Conservation (phyloP, 345 rosid genomes). For the Isatis tinctoria region DNA sequence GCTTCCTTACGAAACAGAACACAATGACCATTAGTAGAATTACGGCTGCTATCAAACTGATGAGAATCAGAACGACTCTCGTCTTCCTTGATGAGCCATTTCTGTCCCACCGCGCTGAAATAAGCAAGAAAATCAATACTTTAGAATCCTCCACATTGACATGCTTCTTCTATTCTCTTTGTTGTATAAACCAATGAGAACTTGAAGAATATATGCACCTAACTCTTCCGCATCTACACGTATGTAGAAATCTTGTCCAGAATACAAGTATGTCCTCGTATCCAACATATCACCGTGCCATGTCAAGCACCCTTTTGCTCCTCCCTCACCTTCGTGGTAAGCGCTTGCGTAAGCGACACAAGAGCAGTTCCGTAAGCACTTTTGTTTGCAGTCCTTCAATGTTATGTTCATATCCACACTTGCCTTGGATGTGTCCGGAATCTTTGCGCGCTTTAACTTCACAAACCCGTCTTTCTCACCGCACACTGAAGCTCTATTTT, state of each 20-base stretch:
- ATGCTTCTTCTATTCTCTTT: not conserved
- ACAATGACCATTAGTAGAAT: conserved; percentile 9
- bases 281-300: conserved; percentile 51
- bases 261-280: conserved; percentile 28
- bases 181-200: not conserved
- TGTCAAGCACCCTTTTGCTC: conserved; percentile 41
- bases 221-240: conserved; percentile 42
- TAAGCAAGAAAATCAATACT: not conserved
- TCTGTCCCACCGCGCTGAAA: conserved; percentile 30
- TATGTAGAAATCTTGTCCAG: conserved; percentile 48
- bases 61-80: conserved; percentile 22
- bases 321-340: conserved; percentile 29
- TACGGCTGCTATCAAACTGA: conserved; percentile 8
- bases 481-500: conserved; percentile 15
- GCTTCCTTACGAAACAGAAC: conserved; percentile 24
- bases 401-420: conserved; percentile 36
- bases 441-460: conserved; percentile 36
- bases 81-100: conserved; percentile 24
- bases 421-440: conserved; percentile 44
- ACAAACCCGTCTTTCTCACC: conserved; percentile 50
- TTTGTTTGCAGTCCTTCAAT: conserved; percentile 36
- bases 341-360: conserved; percentile 54
- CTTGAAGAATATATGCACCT: conserved; percentile 34
- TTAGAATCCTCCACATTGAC: not conserved
- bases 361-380: conserved; percentile 46